These are phyloP conservation scores for Microascus cirrosus DNA, from an alignment of 2,329 filamentous ascomycete genomes.

Conservation along the genomic window DNA sequence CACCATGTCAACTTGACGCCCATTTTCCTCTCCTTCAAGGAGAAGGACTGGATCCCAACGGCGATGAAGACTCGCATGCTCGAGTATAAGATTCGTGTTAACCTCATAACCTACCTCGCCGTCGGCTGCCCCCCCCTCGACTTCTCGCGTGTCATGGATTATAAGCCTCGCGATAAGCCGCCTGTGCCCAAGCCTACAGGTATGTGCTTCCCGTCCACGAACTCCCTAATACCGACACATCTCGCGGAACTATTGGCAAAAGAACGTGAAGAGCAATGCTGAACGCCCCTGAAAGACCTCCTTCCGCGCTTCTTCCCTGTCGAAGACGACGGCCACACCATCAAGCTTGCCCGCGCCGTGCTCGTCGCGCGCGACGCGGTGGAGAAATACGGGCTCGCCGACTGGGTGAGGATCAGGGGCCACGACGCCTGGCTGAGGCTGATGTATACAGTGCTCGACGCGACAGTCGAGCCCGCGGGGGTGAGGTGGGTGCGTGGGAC, in stretches of 20 bases:
- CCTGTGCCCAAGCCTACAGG: constrained; percentile 32
- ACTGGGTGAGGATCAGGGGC: constrained; percentile 38
- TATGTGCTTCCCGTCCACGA: constrained; percentile 10
- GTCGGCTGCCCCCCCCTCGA: constrained; percentile 51
- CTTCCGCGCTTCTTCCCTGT: constrained; percentile 33
- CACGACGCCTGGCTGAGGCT: constrained; percentile 24
- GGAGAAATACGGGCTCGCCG: constrained; percentile 27
- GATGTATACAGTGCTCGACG: constrained; percentile 3
- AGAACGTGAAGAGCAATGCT: neutral
- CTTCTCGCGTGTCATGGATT: constrained; percentile 46
- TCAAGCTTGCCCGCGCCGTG: constrained; percentile 64
- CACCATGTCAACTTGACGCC: constrained; percentile 63
- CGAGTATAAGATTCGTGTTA: constrained; percentile 70
- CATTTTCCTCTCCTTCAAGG: constrained; percentile 63
- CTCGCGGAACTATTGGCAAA: neutral
- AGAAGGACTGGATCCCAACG: constrained; percentile 46
- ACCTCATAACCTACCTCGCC: constrained; percentile 64
- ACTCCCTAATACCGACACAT: neutral
- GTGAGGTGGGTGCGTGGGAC: constrained; percentile 4
- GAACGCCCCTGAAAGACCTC: constrained; percentile 20
- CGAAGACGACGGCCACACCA: constrained; percentile 69
- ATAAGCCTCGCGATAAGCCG: constrained; percentile 37
- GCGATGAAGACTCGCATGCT: constrained; percentile 57
- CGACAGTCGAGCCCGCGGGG: neutral
- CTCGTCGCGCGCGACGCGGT: constrained; percentile 48